phyloP scores from a whole-genome alignment of 108 stramenopile species.

The Skeletonema tropicum region DNA sequence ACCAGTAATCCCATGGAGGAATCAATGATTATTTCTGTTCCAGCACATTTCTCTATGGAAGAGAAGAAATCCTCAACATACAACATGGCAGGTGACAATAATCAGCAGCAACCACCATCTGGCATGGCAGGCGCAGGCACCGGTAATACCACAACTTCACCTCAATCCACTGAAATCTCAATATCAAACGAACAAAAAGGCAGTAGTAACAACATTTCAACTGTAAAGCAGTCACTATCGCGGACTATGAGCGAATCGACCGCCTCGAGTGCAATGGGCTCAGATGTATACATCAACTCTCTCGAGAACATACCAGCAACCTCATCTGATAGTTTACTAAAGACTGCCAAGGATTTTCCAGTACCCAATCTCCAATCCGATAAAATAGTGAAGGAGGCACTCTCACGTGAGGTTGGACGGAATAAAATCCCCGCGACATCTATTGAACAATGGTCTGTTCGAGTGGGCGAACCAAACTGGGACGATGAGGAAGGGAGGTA shows the following conservation, averaged over 20 bases:
- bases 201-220: background rate
- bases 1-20: background rate
- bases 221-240: background rate
- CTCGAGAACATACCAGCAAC: background rate
- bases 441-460: constrained; percentile 26
- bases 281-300: constrained; percentile 4
- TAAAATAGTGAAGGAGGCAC: constrained; percentile 24
- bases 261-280: constrained; percentile 4
- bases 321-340: background rate
- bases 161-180: background rate
- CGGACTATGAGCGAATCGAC: background rate
- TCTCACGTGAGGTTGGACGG: constrained; percentile 44
- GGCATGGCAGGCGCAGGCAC: background rate
- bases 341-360: constrained; percentile 20
- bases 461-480: constrained; percentile 32
- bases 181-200: background rate
- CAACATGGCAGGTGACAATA: background rate
- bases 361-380: constrained; percentile 37
- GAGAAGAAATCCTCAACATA: background rate
- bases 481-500: constrained; percentile 35
- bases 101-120: background rate
- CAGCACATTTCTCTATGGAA: background rate
- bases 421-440: constrained; percentile 27
- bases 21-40: background rate
- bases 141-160: background rate